Percentiles rank a stretch among this genome's conserved stretches.
phyloP scores from a whole-genome alignment of 2,329 filamentous ascomycete genomes.

The Leptosphaerulina australis region DNA sequence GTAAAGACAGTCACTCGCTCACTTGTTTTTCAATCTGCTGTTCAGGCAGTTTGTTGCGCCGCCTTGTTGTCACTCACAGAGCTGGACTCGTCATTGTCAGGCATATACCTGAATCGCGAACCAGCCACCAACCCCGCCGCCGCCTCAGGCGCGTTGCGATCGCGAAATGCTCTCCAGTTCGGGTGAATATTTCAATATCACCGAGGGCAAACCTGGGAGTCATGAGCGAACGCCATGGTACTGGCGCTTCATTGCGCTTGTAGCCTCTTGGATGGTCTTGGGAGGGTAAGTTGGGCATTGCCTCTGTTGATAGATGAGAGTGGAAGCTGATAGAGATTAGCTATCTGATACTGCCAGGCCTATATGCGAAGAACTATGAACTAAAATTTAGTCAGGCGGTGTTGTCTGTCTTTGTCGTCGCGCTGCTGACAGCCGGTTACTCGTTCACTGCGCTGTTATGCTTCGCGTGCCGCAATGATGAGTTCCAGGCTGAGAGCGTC shows the following conservation, averaged over 20 bases:
- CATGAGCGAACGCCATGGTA: constrained; percentile 51
- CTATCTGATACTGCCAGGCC: constrained; percentile 57
- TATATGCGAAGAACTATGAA: constrained; percentile 51
- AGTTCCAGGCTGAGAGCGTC: constrained; percentile 56
- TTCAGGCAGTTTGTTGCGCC: background rate
- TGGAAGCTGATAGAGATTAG: constrained; percentile 40
- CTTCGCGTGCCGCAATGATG: constrained; percentile 53
- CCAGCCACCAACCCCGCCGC: constrained; percentile 22
- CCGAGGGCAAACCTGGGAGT: constrained; percentile 26
- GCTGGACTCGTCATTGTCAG: constrained; percentile 20
- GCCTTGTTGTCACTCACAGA: constrained; percentile 9
- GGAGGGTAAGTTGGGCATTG: constrained; percentile 50
- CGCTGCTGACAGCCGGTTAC: constrained; percentile 56
- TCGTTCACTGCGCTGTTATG: constrained; percentile 56
- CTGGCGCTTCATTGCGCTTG: constrained; percentile 54
- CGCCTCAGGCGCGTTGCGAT: constrained; percentile 27
- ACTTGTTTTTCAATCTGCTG: background rate
- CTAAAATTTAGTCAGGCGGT: constrained; percentile 50
- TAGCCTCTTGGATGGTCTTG: constrained; percentile 55
- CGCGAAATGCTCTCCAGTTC: constrained; percentile 40
- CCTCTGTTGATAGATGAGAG: background rate
- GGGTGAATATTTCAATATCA: constrained; percentile 41
- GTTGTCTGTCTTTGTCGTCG: constrained; percentile 54
- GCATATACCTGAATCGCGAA: constrained; percentile 30
- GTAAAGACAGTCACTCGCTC: constrained; percentile 7